Evolutionary conservation across 163 green algal species (phyloP), one percentile per base, ranked within the genome.

Genomic region (Smithsoniella earleae): DNA sequence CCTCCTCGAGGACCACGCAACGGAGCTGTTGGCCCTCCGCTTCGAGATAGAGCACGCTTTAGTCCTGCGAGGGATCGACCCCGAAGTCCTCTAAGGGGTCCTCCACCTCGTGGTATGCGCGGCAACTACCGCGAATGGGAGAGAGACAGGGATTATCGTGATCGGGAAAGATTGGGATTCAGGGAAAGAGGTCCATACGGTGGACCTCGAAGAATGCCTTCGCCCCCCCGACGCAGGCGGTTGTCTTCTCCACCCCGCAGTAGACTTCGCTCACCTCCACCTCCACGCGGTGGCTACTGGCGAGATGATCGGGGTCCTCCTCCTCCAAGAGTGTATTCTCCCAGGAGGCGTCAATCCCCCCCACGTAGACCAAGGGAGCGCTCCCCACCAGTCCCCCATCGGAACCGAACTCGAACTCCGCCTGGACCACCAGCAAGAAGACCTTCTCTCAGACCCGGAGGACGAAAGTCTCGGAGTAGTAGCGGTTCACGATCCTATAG

Each of bases 381-480:
- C 58, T 30, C 58, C 58, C 27, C 58, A 31, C 30, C 58, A 34
- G n/a, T 10, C 25, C 58, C 58, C 30, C 58, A 31, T 16, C 58
- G 58, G 30, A 69, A 16, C 58, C 58, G 25, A 13, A 1, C 58
- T 16, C 20, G 25, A 5, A 69, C 30, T 33, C 58, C 25, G 4
- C 58, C 58, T 43, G n/a, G 30, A 31, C 58, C 40, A 49, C 40
- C 40, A 49, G 40, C 40, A 49, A n/a, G n/a, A n/a, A n/a, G n/a
- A n/a, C n/a, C n/a, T n/a, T n/a, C n/a, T n/a, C n/a, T n/a, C n/a
- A n/a, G n/a, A n/a, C n/a, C n/a, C n/a, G n/a, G n/a, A n/a, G n/a
- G n/a, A n/a, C n/a, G n/a, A n/a, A n/a, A n/a, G n/a, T n/a, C n/a
- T n/a, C n/a, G n/a, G n/a, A n/a, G n/a, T n/a, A n/a, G n/a, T n/a